Evolutionary conservation across 331 rosid genomes (phyloP).

Genomic region (Arachis monticola): DNA sequence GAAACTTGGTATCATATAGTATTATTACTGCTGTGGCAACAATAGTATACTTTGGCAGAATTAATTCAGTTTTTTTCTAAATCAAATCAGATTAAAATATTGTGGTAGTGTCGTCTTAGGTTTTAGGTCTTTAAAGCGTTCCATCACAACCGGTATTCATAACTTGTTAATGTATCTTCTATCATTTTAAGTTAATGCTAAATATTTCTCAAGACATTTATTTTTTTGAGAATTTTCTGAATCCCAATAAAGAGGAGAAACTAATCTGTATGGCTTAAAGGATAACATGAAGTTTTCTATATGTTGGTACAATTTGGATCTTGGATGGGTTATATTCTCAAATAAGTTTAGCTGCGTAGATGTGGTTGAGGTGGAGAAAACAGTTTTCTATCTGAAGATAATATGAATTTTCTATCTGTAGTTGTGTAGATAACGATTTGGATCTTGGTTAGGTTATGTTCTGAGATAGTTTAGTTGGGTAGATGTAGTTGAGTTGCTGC

Average conservation of each 20-base stretch:
- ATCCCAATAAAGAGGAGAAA: neutral
- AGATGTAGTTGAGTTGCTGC: neutral
- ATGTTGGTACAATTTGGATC: neutral
- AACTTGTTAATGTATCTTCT: too few relatives aligned
- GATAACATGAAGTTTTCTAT: neutral
- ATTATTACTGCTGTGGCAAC: neutral
- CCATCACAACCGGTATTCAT: too few relatives aligned
- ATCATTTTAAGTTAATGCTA: too few relatives aligned
- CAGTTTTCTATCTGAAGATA: too few relatives aligned
- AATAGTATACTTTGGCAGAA: neutral
- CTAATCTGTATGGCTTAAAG: neutral
- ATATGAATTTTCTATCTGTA: too few relatives aligned
- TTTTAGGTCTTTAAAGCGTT: too few relatives aligned
- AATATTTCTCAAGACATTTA: neutral
- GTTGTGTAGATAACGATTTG: too few relatives aligned
- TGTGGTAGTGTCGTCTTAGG: neutral
- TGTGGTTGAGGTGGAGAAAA: neutral
- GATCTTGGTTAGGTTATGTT: too few relatives aligned
- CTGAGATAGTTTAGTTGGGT: too few relatives aligned
- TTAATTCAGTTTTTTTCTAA: slow-evolving; percentile 3
- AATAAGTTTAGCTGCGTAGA: too few relatives aligned
- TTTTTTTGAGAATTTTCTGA: neutral
- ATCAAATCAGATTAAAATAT: slow-evolving; percentile 7
- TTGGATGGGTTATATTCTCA: neutral
- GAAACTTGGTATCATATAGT: neutral